Base-by-base conservation (phyloP, 495 filamentous ascomycete species). In the Corynascus novoguineensis region DNA sequence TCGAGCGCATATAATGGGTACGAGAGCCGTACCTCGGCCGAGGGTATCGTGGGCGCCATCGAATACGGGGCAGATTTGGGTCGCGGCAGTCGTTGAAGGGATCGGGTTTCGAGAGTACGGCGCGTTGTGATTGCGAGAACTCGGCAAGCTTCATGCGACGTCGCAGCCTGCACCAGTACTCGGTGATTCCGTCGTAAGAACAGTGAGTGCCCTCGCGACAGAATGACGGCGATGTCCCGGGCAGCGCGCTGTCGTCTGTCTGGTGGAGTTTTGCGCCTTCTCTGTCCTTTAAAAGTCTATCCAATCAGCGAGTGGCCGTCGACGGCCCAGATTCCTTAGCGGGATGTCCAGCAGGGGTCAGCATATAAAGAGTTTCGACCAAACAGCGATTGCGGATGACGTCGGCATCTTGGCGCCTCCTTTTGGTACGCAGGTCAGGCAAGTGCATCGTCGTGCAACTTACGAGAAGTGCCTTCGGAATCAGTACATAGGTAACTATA, bases 1-100 rank as follows among this genome's bases (percentile, higher is more conserved):
- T 90, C 92, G 60, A 87, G 87, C 19, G 88, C 81, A 70, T 89
- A 96, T 38, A 96, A 78, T n/a, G 93, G 92, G 67, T 92, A 97
- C 22, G 83, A 82, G 53, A 95, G 80, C 10, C 55, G 52, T 10
- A 64, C 27, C 25, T 66, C 62, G 56, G 62, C 52, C 4, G 64
- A 60, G 27, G 62, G 64, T 44, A 71, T 65, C 5, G 50, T 11
- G 25, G 67, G 63, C 28, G 64, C 64, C 68, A 71, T 71, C 22
- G 65, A 31, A 15, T 21, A 29, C 37, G 2, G 37, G 15, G 15
- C 17, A 17, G 17, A 28, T 29, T 47, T 27, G 24, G 14, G 25
- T 17, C 11, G 3, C 6, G 6, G 10, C 1, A 4, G 40, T 24
- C n/a, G n/a, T n/a, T n/a, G n/a, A n/a, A 17, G 37, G 7, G 17